These are phyloP conservation scores for Ogataea henricii DNA, from an alignment of 805 yeast species.

Conservation along the genomic window DNA sequence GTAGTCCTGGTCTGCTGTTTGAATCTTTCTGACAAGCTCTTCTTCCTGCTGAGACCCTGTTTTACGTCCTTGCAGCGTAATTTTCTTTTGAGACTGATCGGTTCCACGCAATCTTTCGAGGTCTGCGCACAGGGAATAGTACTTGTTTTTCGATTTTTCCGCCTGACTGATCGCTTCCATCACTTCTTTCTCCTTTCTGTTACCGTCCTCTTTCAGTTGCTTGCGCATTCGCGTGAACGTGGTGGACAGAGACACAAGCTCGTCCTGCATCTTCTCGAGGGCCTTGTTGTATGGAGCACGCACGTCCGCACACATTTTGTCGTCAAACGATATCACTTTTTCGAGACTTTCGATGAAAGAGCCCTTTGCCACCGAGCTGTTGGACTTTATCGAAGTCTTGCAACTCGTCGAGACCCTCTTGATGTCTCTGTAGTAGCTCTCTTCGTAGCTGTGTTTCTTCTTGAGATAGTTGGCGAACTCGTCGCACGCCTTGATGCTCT, in stretches of 20 bases:
- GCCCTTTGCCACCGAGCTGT: slow-evolving; percentile 40
- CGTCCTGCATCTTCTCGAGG: slow-evolving; percentile 82
- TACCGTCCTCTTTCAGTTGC: slow-evolving; percentile 75
- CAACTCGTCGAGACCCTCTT: slow-evolving; percentile 64
- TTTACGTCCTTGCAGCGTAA: slow-evolving; percentile 76
- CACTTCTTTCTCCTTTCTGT: slow-evolving; percentile 81
- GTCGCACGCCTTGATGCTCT: slow-evolving; percentile 77
- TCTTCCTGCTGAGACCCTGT: slow-evolving; percentile 89
- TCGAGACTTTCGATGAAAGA: slow-evolving; percentile 70
- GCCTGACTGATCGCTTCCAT: slow-evolving; percentile 79
- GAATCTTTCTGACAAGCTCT: slow-evolving; percentile 78
- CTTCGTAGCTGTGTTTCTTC: slow-evolving; percentile 76
- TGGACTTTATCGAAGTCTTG: slow-evolving; percentile 33
- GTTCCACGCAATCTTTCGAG: slow-evolving; percentile 73
- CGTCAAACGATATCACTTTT: slow-evolving; percentile 74
- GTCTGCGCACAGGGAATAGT: slow-evolving; percentile 80
- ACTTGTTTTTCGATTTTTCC: slow-evolving; percentile 82
- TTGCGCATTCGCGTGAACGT: slow-evolving; percentile 77
- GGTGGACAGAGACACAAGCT: slow-evolving; percentile 67
- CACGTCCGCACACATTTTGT: slow-evolving; percentile 63
- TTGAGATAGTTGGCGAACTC: slow-evolving; percentile 80
- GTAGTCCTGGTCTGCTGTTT: slow-evolving; percentile 84
- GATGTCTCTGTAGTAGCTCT: slow-evolving; percentile 73
- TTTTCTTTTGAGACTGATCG: slow-evolving; percentile 83
- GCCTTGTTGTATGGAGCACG: slow-evolving; percentile 78